Base-by-base conservation (phyloP, 148 eudicot genomes). In the Rhododendron mucronatum region DNA sequence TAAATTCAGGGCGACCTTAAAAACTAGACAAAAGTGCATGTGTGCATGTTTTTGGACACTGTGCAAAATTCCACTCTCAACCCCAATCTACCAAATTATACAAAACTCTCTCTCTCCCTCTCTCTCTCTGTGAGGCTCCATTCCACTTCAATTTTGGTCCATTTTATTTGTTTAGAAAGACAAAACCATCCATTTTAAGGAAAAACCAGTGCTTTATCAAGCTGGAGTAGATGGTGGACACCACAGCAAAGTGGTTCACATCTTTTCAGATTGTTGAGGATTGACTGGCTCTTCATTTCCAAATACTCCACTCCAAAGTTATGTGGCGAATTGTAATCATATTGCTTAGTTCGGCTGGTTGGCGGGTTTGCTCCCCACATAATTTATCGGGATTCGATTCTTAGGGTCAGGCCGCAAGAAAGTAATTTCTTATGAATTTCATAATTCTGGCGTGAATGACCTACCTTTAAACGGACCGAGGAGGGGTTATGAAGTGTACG, bases 201-300 rank as follows among this genome's bases (percentile, higher is more conserved):
- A 50, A 50, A 80, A n/a, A 11, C 13, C 3, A 13, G 26, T 1
- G 1, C 33, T 79, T 79, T 79, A 21, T 18, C 35, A 50, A 23
- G 35, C 50, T 12, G 45, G 30, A n/a, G 28, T 35, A 47, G 63
- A n/a, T 80, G 63, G 82, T 51, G 82, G 82, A 51, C 82, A 50
- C 82, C 82, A 59, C 55, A 50, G 59, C 30, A 39, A 28, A 48
- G 82, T 51, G 82, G 63, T 57, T 80, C 82, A 80, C 63, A 80
- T 8, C 82, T 80, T 80, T 80, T 80, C 82, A 80, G 55, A 51
- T 51, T 44, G 20, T 51, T 50, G 21, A 80, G 65, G n/a, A 57
- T 80, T 80, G 82, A 80, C 82, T 30, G 82, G 15, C 82, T 47
- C 80, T 21, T n/a, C 41, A 23, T 21, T 35, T 28, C 9, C 59